phyloP scores from a whole-genome alignment of 768 basidiomycete species.

The Psilocybe azurescens region DNA sequence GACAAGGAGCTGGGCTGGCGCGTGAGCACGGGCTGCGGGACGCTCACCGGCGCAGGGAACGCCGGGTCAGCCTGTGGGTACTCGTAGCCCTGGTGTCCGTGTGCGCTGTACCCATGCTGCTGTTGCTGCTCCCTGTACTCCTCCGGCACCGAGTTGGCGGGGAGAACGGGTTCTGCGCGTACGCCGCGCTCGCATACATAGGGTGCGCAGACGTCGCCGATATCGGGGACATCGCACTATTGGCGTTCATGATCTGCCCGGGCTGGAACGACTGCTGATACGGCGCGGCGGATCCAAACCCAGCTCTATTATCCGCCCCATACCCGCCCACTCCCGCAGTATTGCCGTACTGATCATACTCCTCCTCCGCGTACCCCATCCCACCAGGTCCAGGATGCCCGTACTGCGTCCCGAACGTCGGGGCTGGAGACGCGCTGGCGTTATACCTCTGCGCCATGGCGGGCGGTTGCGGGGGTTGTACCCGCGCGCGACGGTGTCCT shows the following conservation, averaged over 20 bases:
- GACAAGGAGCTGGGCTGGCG: conserved; percentile 23
- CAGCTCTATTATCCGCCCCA: conserved; percentile 20
- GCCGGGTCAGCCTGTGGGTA: background rate
- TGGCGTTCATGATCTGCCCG: conserved; percentile 36
- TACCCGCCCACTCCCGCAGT: conserved; percentile 14
- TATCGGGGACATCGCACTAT: conserved; percentile 20
- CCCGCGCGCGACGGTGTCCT: conserved; percentile 43
- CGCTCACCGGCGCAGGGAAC: background rate
- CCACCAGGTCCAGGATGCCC: conserved; percentile 30
- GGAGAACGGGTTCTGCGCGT: conserved; percentile 21
- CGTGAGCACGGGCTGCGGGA: background rate
- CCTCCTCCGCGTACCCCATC: conserved; percentile 8
- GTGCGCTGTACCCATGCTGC: background rate
- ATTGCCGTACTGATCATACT: conserved; percentile 6
- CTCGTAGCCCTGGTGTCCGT: conserved; percentile 8
- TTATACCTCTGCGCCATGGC: conserved; percentile 63
- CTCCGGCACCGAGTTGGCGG: conserved; percentile 16
- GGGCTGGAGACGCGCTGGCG: conserved; percentile 32
- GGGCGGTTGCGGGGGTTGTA: conserved; percentile 62
- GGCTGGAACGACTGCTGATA: conserved; percentile 37
- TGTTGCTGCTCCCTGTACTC: conserved; percentile 20
- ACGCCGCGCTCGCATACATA: conserved; percentile 19
- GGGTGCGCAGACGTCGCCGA: conserved; percentile 18
- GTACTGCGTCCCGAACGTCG: conserved; percentile 38
- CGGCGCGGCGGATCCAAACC: conserved; percentile 22